phyloP scores from a whole-genome alignment of 352 stramenopile species.

The Pythium rishiriense region DNA sequence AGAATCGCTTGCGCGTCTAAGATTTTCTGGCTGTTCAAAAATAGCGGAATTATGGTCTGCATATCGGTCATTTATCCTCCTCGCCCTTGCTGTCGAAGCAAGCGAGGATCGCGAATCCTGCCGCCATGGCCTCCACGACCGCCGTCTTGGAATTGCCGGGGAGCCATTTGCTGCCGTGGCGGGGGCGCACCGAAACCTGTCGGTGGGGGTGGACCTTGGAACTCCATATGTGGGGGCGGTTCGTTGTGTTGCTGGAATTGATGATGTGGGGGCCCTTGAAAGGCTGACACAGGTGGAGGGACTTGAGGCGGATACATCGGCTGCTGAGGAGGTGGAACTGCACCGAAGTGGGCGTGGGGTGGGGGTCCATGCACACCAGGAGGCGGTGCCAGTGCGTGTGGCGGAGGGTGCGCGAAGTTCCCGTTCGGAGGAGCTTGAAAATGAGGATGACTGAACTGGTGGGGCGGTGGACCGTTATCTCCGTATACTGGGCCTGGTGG shows the following conservation, averaged over 20 bases:
- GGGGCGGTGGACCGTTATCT: not conserved
- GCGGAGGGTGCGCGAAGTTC: conserved; percentile 1
- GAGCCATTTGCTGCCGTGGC: conserved; percentile 2
- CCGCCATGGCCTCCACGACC: conserved; percentile 2
- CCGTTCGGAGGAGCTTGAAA: conserved; percentile 1
- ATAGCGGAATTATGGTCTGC: conserved; percentile 2
- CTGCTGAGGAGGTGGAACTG: not conserved
- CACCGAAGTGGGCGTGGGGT: not conserved
- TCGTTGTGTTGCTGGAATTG: conserved; percentile 9
- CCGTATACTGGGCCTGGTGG: not conserved
- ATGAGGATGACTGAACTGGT: conserved; percentile 4
- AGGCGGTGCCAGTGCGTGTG: not conserved
- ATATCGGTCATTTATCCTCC: conserved; percentile 5
- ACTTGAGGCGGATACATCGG: not conserved
- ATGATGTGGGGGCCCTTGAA: conserved; percentile 1
- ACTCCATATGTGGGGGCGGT: conserved; percentile 1
- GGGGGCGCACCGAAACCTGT: conserved; percentile 4
- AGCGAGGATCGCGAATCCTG: conserved; percentile 20
- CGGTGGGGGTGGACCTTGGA: conserved; percentile 9
- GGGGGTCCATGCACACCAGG: not conserved
- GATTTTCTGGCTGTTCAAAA: conserved; percentile 19
- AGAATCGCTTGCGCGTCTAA: conserved; percentile 3
- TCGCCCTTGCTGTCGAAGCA: conserved; percentile 24
- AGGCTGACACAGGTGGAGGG: not conserved
- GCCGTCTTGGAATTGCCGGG: conserved; percentile 11